phyloP scores from a whole-genome alignment of 129 eudicot species.

The Artemisia argyi region DNA sequence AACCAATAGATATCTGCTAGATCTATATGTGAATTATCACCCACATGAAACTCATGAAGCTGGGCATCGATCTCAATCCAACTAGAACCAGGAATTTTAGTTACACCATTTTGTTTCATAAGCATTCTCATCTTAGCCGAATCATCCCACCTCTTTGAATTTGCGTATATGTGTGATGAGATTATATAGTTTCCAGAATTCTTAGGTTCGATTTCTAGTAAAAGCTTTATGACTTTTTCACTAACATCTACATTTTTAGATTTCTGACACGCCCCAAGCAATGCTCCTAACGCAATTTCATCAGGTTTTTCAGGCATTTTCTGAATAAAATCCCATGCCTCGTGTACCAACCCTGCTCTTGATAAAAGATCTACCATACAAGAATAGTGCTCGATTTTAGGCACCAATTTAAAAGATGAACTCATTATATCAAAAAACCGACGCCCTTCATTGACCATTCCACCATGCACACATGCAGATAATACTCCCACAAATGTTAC shows the following conservation, averaged over 20 bases:
- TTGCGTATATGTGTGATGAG: constrained; percentile 71
- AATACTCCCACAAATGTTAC: constrained; percentile 66
- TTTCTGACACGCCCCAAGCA: constrained; percentile 82
- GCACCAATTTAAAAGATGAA: constrained; percentile 49
- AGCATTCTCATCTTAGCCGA: constrained; percentile 72
- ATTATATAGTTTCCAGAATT: constrained; percentile 80
- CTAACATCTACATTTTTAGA: constrained; percentile 63
- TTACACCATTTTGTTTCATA: constrained; percentile 71
- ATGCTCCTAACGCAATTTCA: constrained; percentile 70
- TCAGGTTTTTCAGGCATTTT: constrained; percentile 85
- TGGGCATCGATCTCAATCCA: constrained; percentile 63
- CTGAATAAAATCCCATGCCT: constrained; percentile 82
- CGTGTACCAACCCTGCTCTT: constrained; percentile 68
- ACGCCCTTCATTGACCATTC: constrained; percentile 73
- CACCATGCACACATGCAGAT: constrained; percentile 84
- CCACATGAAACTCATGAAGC: constrained; percentile 64
- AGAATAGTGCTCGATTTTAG: constrained; percentile 79
- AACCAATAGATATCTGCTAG: constrained; percentile 40
- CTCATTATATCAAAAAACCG: constrained; percentile 52
- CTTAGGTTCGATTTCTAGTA: constrained; percentile 59
- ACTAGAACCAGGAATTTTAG: constrained; percentile 76
- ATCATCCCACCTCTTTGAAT: constrained; percentile 67
- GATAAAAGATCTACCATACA: constrained; percentile 91
- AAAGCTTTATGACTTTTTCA: constrained; percentile 59
- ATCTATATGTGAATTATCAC: constrained; percentile 42